Base-by-base conservation (phyloP, 805 yeast genomes). In the Ogataea nakhonphanomensis region DNA sequence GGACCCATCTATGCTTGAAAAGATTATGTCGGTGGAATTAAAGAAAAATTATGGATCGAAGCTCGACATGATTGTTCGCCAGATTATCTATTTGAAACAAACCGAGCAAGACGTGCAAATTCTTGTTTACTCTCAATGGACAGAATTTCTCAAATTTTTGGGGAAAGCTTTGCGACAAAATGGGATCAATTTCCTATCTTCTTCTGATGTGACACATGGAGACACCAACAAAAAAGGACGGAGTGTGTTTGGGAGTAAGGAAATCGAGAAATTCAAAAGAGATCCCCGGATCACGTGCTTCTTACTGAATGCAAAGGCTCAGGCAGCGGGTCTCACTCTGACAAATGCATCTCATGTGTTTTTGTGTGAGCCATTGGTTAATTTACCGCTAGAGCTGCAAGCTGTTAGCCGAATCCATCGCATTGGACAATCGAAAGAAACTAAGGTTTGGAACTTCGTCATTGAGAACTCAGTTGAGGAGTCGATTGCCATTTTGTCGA, bases 341-440 rank as follows among this genome's bases (percentile, higher is more conserved):
- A 79, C 89, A 7, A 91, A 91, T 66, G 98, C 99, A 0, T 84
- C 85, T 2, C 96, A 93, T 59, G 91, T 93, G 0, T 83, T 90
- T 46, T 60, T 93, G 5, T 85, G 97, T 59, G 99, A 93, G 63
- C 98, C 99, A 1, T 69, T 93, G 42, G 82, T 93, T 11, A 89
- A 89, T 54, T 78, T 90, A 1, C 83, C 95, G 2, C 69, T 89
- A 34, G 98, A 93, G 52, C 58, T 87, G 11, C 99, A 91, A 58
- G 97, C 98, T 0, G 84, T 90, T 39, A 86, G 95, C 35, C 74
- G 99, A 47, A 79, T 93, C 30, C 96, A 91, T 57, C 68, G 99
- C 47, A 90, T 91, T 56, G 99, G 99, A 0, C 99, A 93, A 61
- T 73, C 71, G 3, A 67, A 72, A 31, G 79, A 76, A 11, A 93